These are phyloP conservation scores for Megacollybia marginata DNA, from an alignment of 768 basidiomycete genomes.

Conservation along the genomic window DNA sequence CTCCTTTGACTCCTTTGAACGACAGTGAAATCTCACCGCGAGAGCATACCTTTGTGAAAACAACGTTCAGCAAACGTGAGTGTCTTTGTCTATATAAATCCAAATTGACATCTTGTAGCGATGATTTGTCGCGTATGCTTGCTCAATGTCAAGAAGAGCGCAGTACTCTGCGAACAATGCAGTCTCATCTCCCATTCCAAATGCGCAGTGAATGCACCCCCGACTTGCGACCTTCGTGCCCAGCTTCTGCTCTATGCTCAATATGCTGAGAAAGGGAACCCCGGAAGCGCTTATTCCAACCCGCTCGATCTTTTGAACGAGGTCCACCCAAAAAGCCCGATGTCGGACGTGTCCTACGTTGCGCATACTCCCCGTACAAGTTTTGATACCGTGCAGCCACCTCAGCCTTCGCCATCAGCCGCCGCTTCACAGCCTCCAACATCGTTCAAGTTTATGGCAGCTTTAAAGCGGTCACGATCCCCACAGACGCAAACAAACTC, in stretches of 20 bases:
- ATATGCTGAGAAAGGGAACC: conserved; percentile 63
- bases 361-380: conserved; percentile 41
- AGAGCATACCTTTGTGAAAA: conserved; percentile 84
- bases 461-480: conserved; percentile 57
- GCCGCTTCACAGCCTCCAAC: conserved; percentile 36
- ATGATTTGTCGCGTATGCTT: conserved; percentile 84
- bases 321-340: conserved; percentile 34
- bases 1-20: conserved; percentile 19
- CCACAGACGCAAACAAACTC: conserved; percentile 28
- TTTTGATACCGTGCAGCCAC: conserved; percentile 32
- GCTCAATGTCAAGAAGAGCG: conserved; percentile 73
- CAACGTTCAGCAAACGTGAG: conserved; percentile 88
- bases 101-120: conserved; percentile 37
- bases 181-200: conserved; percentile 82
- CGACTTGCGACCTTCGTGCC: conserved; percentile 75
- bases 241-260: conserved; percentile 75
- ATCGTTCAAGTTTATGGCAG: conserved; percentile 57
- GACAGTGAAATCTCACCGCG: conserved; percentile 52
- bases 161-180: conserved; percentile 84
- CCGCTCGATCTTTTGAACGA: conserved; percentile 39
- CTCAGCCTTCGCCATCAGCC: conserved; percentile 15
- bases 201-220: conserved; percentile 65
- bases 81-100: conserved; percentile 7
- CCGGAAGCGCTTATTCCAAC: conserved; percentile 44
- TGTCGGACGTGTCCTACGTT: conserved; percentile 51